phyloP scores from a whole-genome alignment of 345 rosid species.

The Tarenaya hassleriana region DNA sequence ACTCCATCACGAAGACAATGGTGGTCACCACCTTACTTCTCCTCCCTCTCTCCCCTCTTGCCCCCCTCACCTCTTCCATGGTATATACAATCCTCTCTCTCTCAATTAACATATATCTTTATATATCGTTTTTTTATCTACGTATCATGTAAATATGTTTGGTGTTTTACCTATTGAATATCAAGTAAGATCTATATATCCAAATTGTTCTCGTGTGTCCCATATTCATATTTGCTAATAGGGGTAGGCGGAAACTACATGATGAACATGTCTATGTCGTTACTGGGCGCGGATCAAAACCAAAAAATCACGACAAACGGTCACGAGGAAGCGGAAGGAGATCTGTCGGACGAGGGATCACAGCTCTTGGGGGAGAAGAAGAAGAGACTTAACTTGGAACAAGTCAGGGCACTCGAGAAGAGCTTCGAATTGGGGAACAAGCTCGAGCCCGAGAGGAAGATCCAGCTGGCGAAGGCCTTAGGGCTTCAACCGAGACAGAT shows the following conservation, averaged over 20 bases:
- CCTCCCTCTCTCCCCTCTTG: constrained; percentile 55
- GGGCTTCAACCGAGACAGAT: constrained; percentile 67
- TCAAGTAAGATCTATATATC: too few relatives aligned
- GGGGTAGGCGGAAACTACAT: constrained; percentile 51
- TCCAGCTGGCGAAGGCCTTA: constrained; percentile 60
- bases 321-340: constrained; percentile 52
- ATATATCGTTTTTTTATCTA: background rate
- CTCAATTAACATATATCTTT: background rate
- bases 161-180: too few relatives aligned
- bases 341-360: constrained; percentile 77
- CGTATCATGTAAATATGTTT: background rate
- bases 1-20: constrained; percentile 47
- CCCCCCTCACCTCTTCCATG: constrained; percentile 70
- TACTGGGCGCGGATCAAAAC: constrained; percentile 45
- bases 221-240: constrained; percentile 12
- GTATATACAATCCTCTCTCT: constrained; percentile 25
- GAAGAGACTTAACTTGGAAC: constrained; percentile 68
- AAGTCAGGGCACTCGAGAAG: constrained; percentile 69
- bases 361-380: constrained; percentile 62
- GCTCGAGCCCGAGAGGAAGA: constrained; percentile 72
- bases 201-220: constrained; percentile 11
- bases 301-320: constrained; percentile 22
- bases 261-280: constrained; percentile 81
- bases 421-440: constrained; percentile 70
- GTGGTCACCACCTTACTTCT: constrained; percentile 50